phyloP scores from a whole-genome alignment of 2,329 filamentous ascomycete genomes.

The Pyrenophora graminea region DNA sequence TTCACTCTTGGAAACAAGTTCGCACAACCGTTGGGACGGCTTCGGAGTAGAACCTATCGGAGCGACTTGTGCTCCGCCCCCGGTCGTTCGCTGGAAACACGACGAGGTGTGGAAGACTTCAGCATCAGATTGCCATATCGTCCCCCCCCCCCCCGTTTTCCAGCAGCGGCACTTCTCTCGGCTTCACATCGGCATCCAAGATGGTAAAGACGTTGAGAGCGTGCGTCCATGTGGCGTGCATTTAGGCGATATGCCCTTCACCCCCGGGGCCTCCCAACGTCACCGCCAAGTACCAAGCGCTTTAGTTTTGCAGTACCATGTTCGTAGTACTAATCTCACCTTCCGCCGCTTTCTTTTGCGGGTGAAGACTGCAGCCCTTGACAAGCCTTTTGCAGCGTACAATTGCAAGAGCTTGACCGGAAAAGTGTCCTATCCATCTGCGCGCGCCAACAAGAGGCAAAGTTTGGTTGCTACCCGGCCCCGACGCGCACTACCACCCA shows the following conservation, averaged over 20 bases:
- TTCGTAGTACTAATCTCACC: slow-evolving; percentile 7
- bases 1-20: neutral
- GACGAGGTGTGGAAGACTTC: neutral
- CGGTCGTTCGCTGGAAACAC: neutral
- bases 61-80: slow-evolving; percentile 1
- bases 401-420: neutral
- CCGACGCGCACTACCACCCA: slow-evolving; percentile 5
- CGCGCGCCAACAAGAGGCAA: neutral
- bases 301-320: slow-evolving; percentile 10
- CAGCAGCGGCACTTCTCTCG: slow-evolving; percentile 4
- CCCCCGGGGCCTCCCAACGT: slow-evolving; percentile 7
- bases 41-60: slow-evolving; percentile 4
- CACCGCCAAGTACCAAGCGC: slow-evolving; percentile 15
- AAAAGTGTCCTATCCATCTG: neutral
- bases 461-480: slow-evolving; percentile 3
- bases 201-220: neutral
- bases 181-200: slow-evolving; percentile 1
- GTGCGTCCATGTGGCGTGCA: slow-evolving; percentile 3
- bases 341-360: neutral
- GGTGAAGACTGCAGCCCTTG: neutral
- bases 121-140: neutral
- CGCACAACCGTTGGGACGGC: slow-evolving; percentile 2
- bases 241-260: slow-evolving; percentile 1
- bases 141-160: neutral
- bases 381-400: neutral